A percentile compares a stretch with the other conserved stretches of the same genome.
Evolutionary conservation across 768 basidiomycete genomes (phyloP).

Genomic region (Dioszegia hungarica): DNA sequence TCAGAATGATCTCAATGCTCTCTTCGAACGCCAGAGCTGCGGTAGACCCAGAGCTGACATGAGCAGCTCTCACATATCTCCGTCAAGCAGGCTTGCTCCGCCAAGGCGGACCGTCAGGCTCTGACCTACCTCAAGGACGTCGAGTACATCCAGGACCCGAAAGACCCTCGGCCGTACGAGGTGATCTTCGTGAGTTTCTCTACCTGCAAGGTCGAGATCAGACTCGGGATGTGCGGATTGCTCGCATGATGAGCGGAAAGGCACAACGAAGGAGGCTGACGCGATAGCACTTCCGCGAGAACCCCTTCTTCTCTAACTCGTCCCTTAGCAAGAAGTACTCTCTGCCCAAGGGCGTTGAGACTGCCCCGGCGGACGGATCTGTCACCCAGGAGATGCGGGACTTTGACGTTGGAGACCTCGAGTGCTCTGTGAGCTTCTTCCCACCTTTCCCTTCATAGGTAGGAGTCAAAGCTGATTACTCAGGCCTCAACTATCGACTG

Average conservation of each 20-base stretch:
- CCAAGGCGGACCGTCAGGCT: constrained; percentile 66
- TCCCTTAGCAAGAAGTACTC: constrained; percentile 42
- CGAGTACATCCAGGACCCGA: constrained; percentile 69
- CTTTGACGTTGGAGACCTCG: constrained; percentile 32
- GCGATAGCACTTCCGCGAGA: constrained; percentile 44
- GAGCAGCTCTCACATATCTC: background rate
- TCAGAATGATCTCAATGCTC: background rate
- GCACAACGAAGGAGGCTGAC: background rate
- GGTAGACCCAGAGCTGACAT: background rate
- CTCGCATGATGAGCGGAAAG: background rate
- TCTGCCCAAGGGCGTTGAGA: constrained; percentile 16
- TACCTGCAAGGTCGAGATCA: no score
- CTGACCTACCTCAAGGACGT: constrained; percentile 78
- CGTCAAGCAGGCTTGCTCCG: background rate
- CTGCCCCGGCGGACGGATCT: constrained; percentile 19
- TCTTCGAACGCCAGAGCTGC: background rate
- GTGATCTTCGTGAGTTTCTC: constrained; percentile 67
- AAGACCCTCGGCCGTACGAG: constrained; percentile 74
- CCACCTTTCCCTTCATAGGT: background rate
- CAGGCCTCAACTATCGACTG: constrained; percentile 39
- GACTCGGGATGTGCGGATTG: no score
- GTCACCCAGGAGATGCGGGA: constrained; percentile 27
- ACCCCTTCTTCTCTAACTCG: constrained; percentile 47
- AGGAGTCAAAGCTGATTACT: background rate
- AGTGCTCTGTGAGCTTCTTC: constrained; percentile 14